phyloP scores from a whole-genome alignment of 768 basidiomycete genomes.

The Amanita exitialis region DNA sequence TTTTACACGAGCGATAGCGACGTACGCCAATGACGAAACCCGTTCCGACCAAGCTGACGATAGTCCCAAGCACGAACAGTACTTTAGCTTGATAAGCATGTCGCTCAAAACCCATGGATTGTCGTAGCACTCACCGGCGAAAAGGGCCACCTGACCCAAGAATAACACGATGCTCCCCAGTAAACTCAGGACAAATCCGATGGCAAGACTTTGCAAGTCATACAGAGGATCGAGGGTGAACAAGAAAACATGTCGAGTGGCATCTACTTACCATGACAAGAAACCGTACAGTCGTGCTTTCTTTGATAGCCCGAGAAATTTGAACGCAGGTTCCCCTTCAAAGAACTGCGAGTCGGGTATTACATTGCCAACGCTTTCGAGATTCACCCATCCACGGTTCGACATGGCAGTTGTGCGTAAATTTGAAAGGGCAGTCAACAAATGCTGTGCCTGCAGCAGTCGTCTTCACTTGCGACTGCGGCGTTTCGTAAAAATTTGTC shows the following conservation, averaged over 20 bases:
- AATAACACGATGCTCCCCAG: conserved; percentile 74
- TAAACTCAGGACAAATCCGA: conserved; percentile 74
- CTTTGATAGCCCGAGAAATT: conserved; percentile 65
- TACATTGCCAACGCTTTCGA: conserved; percentile 51
- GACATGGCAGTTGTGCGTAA: conserved; percentile 23
- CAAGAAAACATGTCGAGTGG: not conserved
- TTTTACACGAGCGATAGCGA: conserved; percentile 6
- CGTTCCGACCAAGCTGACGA: conserved; percentile 78
- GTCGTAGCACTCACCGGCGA: conserved; percentile 61
- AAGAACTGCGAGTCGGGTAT: conserved; percentile 78
- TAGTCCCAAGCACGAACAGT: conserved; percentile 72
- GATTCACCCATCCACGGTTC: conserved; percentile 79
- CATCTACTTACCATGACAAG: conserved; percentile 53
- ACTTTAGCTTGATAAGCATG: conserved; percentile 29
- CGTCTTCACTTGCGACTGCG: not conserved
- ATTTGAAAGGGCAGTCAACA: not conserved
- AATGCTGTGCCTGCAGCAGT: conserved; percentile 25
- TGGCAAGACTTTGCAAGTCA: conserved; percentile 38
- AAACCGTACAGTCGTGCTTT: conserved; percentile 85
- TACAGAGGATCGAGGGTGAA: not conserved
- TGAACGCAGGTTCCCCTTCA: conserved; percentile 85
- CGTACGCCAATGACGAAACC: conserved; percentile 87
- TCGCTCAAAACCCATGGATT: too few relatives aligned
- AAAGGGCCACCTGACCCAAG: conserved; percentile 54
- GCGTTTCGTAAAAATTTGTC: not conserved